Conservation (phyloP, 306 rosid genomes). For the Rosa rugosa region DNA sequence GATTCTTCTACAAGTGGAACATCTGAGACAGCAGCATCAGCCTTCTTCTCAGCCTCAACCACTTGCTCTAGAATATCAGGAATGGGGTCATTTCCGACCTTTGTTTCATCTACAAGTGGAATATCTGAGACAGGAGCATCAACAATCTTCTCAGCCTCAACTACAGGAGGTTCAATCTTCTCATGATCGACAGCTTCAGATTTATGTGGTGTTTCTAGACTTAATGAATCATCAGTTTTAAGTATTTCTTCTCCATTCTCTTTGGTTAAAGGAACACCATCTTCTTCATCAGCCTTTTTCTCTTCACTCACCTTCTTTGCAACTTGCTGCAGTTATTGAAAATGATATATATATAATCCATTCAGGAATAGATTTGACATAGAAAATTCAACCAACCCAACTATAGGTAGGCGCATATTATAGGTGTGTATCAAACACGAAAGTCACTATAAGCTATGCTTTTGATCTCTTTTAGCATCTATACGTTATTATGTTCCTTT, state of each 20-base stretch:
- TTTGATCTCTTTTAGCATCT: neutral
- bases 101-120: slow-evolving; percentile 16
- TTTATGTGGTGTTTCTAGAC: slow-evolving; percentile 16
- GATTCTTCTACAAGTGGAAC: slow-evolving; percentile 16
- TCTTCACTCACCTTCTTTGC: slow-evolving; percentile 52
- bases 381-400: neutral
- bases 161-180: slow-evolving; percentile 10
- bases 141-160: slow-evolving; percentile 24
- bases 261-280: slow-evolving; percentile 25
- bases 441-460: neutral
- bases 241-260: slow-evolving; percentile 36
- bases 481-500: neutral
- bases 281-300: slow-evolving; percentile 34
- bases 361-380: neutral
- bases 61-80: slow-evolving; percentile 28
- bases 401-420: neutral
- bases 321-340: slow-evolving; percentile 34
- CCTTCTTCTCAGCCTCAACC: slow-evolving; percentile 18
- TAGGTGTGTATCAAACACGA: neutral
- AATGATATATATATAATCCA: slow-evolving; percentile 12
- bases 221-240: slow-evolving; percentile 29
- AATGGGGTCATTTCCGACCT: slow-evolving; percentile 35
- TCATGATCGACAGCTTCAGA: slow-evolving; percentile 7
- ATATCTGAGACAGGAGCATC: slow-evolving; percentile 26
- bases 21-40: slow-evolving; percentile 27